Percentiles rank a stretch among this genome's conserved stretches.
phyloP scores from a whole-genome alignment of 1,284 basidiomycete genomes.

The Pyrrhoderma noxium region DNA sequence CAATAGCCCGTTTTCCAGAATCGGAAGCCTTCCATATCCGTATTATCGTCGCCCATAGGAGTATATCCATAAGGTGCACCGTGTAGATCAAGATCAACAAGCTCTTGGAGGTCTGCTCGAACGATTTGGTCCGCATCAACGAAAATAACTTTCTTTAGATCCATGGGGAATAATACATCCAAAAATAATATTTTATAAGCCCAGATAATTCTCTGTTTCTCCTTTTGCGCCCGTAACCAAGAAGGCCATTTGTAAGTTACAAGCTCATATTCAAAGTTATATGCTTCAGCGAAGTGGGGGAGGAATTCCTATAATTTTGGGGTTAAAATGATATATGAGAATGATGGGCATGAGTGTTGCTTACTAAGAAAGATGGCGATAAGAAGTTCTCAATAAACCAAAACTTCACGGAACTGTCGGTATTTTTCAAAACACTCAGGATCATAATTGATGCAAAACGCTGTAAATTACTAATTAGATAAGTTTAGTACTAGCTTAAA shows the following conservation, averaged over 20 bases:
- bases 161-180: slow-evolving; percentile 97
- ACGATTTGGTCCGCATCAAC: slow-evolving; percentile 98
- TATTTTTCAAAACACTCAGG: slow-evolving; percentile 90
- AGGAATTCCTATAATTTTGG: slow-evolving; percentile 71
- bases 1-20: slow-evolving; percentile 99
- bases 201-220: slow-evolving; percentile 98
- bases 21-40: slow-evolving; percentile 94
- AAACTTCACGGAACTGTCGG: slow-evolving; percentile 91
- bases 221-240: slow-evolving; percentile 93
- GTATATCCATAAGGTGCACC: slow-evolving; percentile 93
- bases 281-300: slow-evolving; percentile 83
- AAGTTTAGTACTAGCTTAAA: slow-evolving; percentile 11
- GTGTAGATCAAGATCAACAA: slow-evolving; percentile 85
- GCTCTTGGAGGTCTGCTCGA: slow-evolving; percentile 87
- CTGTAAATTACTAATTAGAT: slow-evolving; percentile 33
- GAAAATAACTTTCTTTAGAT: slow-evolving; percentile 96
- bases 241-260: slow-evolving; percentile 99
- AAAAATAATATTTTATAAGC: slow-evolving; percentile 99
- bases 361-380: slow-evolving; percentile 90
- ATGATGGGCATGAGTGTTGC: too few relatives aligned
- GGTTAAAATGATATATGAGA: too few relatives aligned
- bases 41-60: slow-evolving; percentile 94
- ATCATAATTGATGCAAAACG: slow-evolving; percentile 99
- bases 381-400: slow-evolving; percentile 99
- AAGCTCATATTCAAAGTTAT: slow-evolving; percentile 92